phyloP scores from a whole-genome alignment of 2,329 filamentous ascomycete species.

The Coleophoma crateriformis region DNA sequence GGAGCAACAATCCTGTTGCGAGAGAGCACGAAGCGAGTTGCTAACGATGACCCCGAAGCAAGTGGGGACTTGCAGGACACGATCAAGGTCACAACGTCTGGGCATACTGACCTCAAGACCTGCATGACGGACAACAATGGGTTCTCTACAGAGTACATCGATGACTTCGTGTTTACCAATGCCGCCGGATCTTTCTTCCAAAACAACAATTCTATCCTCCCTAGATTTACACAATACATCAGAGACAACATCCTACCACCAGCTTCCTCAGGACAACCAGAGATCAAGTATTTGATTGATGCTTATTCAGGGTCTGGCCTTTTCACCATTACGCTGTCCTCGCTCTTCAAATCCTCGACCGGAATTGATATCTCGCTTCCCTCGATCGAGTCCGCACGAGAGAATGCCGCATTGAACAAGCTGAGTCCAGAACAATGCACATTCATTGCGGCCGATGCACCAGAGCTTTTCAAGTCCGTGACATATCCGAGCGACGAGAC shows the following conservation, averaged over 20 bases:
- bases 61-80: conserved; percentile 21
- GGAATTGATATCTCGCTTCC: conserved; percentile 85
- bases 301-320: conserved; percentile 96
- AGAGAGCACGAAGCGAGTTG: conserved; percentile 70
- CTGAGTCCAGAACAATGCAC: conserved; percentile 62
- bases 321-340: conserved; percentile 90
- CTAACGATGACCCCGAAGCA: conserved; percentile 34
- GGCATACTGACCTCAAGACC: conserved; percentile 71
- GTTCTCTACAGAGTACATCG: conserved; percentile 82
- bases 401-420: conserved; percentile 74
- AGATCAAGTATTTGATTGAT: conserved; percentile 85
- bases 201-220: conserved; percentile 98
- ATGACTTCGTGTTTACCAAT: conserved; percentile 76
- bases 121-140: conserved; percentile 85
- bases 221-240: conserved; percentile 80
- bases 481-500: conserved; percentile 74
- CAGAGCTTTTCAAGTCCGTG: conserved; percentile 73
- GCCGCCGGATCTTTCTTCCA: conserved; percentile 96
- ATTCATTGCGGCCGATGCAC: conserved; percentile 87
- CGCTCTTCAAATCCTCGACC: conserved; percentile 75
- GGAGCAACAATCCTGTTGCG: conserved; percentile 87
- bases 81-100: conserved; percentile 31
- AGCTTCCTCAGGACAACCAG: conserved; percentile 23
- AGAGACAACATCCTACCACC: conserved; percentile 68
- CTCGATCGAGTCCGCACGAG: conserved; percentile 72